Conservation (phyloP, 495 filamentous ascomycete genomes). For the Schizothecium vesticola region DNA sequence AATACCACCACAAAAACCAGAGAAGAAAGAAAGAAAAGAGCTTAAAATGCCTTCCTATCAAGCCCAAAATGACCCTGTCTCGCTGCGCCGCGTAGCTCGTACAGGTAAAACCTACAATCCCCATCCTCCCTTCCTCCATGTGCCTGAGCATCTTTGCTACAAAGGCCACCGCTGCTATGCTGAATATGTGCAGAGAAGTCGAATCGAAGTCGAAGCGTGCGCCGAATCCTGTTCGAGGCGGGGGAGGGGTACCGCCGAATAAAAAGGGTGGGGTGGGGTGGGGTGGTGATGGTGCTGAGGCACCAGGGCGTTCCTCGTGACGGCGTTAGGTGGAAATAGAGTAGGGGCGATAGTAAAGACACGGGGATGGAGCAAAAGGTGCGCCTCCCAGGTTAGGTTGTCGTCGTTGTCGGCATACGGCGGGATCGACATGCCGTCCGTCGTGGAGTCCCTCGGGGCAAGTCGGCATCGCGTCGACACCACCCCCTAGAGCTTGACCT, state of each 20-base stretch:
- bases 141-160: neutral
- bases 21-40: neutral
- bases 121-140: neutral
- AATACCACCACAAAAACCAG: neutral
- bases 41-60: neutral
- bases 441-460: neutral
- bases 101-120: neutral
- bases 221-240: conserved; percentile 6
- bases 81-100: neutral
- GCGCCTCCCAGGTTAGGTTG: neutral
- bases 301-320: conserved; percentile 1
- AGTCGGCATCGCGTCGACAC: conserved; percentile 8
- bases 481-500: conserved; percentile 41
- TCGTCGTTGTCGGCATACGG: neutral
- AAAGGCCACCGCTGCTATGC: neutral
- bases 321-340: conserved; percentile 4
- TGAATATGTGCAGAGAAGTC: neutral
- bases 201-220: neutral
- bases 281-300: neutral
- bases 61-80: neutral
- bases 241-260: neutral
- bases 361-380: neutral
- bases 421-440: neutral
- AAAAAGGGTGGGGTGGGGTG: neutral
- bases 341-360: conserved; percentile 3